Evolutionary conservation across 116 monocot genomes (phyloP), one percentile per base, ranked within the genome.

Genomic region (Zostera marina): DNA sequence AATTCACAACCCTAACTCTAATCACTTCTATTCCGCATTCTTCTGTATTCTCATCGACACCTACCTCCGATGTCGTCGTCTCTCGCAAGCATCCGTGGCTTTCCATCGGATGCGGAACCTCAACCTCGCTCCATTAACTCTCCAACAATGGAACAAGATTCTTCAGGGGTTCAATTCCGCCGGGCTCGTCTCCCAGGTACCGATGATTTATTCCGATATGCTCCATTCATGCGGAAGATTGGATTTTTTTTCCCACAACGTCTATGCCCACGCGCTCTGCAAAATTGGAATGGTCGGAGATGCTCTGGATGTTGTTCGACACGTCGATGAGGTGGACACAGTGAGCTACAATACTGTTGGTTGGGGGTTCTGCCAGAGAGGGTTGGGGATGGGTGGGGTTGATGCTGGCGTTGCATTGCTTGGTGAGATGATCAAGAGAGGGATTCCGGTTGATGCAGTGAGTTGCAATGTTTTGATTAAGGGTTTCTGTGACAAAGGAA

Each of bases 371-470:
- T 79, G 79, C 22, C 55, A 72, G 52, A 45, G 32, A 25, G 89
- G 74, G 8, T 1, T 32, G 5, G 32, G 32, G 32, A 3, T 32
- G 32, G 32, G 32, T 1, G 21, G 70, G 69, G 78, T 59, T 21
- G 69, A 67, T 16, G 41, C 44, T 8, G 85, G 74, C 0, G n/a
- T 72, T 9, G 72, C 68, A 8, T 67, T 96, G 44, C 56, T 88
- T 66, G 66, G 79, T 9, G 82, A 88, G 53, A 96, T 96, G 94
- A 11, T 82, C 8, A 96, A 96, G 64, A 85, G 46, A 49, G 79
- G 88, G 14, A 42, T 82, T 47, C 53, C 59, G 6, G 68, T 82
- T 46, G 82, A 96, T 64, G 52, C 41, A 0, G 13, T 88, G 42
- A 85, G 59, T 52, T 77, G 72, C 51, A 96, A 85, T 56, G 77